Evolutionary conservation across 306 rosid species (phyloP).

Genomic region (Acacia acuminata): DNA sequence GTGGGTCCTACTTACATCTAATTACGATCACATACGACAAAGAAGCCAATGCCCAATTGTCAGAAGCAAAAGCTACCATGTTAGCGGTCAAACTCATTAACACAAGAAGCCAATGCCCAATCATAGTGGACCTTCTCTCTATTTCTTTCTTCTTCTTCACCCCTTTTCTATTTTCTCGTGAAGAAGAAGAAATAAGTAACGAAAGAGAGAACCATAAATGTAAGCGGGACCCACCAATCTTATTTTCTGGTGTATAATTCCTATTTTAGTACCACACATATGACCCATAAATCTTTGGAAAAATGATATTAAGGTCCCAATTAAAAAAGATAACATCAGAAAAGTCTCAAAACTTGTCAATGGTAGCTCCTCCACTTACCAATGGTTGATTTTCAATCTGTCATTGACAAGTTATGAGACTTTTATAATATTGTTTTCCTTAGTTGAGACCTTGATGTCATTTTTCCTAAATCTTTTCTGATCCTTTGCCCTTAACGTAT

Average conservation of each 20-base stretch:
- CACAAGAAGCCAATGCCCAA: not conserved
- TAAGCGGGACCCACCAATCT: too few relatives aligned
- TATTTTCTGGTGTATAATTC: not conserved
- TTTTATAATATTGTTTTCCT: too few relatives aligned
- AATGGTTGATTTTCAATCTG: too few relatives aligned
- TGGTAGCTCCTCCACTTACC: accelerated
- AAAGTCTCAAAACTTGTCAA: too few relatives aligned
- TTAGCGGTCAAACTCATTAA: not conserved
- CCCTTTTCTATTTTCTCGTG: constrained; percentile 25
- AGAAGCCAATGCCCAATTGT: not conserved
- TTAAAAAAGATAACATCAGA: too few relatives aligned
- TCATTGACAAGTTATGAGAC: too few relatives aligned
- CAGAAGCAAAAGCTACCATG: not conserved
- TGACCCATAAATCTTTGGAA: constrained; percentile 15
- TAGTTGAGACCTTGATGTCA: too few relatives aligned
- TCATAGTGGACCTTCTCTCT: not conserved
- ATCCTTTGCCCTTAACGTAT: constrained; percentile 33
- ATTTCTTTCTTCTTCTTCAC: not conserved
- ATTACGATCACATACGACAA: not conserved
- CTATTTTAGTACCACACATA: not conserved
- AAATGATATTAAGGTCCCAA: too few relatives aligned
- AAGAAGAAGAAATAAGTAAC: too few relatives aligned
- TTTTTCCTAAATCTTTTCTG: not conserved
- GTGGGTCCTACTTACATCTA: too few relatives aligned
- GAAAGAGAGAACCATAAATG: too few relatives aligned